Conservation (phyloP, 148 eudicot genomes). For the Nyssa sinensis region DNA sequence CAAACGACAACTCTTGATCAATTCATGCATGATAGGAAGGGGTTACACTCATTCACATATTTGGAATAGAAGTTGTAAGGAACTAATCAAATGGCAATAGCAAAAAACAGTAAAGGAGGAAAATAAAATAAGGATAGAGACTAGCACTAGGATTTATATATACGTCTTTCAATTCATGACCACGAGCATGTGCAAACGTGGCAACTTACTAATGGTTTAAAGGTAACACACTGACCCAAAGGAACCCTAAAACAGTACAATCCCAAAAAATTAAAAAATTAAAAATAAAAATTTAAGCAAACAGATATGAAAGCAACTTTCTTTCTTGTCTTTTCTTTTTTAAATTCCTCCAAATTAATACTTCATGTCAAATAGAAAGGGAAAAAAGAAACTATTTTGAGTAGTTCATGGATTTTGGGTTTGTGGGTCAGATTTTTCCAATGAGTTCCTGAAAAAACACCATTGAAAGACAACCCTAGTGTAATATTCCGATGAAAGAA, state of each 20-base stretch:
- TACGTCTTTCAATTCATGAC: not conserved
- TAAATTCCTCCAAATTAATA: too few relatives aligned
- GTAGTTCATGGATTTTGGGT: not conserved
- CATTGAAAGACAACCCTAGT: not conserved
- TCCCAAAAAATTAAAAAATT: too few relatives aligned
- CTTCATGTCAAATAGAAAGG: too few relatives aligned
- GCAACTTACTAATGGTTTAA: not conserved
- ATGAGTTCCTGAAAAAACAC: not conserved
- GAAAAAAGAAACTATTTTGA: not conserved
- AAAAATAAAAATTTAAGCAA: too few relatives aligned
- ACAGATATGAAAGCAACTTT: too few relatives aligned
- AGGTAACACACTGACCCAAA: not conserved
- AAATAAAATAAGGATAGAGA: not conserved
- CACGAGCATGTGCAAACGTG: not conserved
- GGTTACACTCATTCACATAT: not conserved
- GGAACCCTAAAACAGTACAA: conserved; percentile 8
- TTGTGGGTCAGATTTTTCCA: not conserved
- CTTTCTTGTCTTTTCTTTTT: too few relatives aligned
- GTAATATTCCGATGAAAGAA: too few relatives aligned
- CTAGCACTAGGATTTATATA: not conserved
- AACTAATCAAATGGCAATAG: not conserved
- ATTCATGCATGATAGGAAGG: not conserved
- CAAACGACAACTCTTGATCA: conserved; percentile 10
- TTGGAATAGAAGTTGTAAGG: not conserved
- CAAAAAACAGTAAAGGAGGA: not conserved